Evolutionary conservation across 2,329 filamentous ascomycete genomes (phyloP), one percentile per base, ranked within the genome.

Genomic region (Aspergillus quadrilineatus): DNA sequence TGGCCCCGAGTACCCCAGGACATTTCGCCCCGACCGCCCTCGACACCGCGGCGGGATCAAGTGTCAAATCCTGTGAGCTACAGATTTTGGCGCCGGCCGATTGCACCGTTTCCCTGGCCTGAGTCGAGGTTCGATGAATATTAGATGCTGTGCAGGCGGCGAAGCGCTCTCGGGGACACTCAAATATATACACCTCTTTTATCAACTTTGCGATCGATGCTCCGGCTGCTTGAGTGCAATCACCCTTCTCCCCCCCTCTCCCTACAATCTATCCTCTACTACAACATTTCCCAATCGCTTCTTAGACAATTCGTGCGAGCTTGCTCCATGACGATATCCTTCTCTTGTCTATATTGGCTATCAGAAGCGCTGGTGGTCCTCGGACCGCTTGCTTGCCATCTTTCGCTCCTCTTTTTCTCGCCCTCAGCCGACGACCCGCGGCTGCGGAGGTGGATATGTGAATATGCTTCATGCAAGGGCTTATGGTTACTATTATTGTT

Each of bases 21-120:
- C 67, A 12, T 73, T 75, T 62, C 73, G 74, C 39, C 65, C 71
- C 26, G 73, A 77, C 65, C 72, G 73, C 42, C 58, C 68, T 26
- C 69, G 71, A 58, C 72, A 75, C 64, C 71, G 73, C 55, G 65
- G 67, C 53, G 64, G 69, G 3, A 50, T 76, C 41, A 70, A 69
- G 56, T 77, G 75, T 58, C 66, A 62, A 48, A 67, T 77, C 59
- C 63, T 77, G 58, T 77, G 64, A 76, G 45, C 49, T 51, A 29
- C 43, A 17, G 30, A 45, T 37, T 17, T 22, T 43, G 12, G 17
- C 45, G 50, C 30, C 44, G 45, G 41, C 30, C 39, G 39, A 26
- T 56, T 28, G 29, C 34, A 14, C 10, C 34, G 34, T 37, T 34
- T 14, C 34, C 8, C 34, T 14, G 34, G 12, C 34, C 10, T 37